phyloP scores from a whole-genome alignment of 2,329 filamentous ascomycete genomes.

The Hymenoscyphus salicellus region DNA sequence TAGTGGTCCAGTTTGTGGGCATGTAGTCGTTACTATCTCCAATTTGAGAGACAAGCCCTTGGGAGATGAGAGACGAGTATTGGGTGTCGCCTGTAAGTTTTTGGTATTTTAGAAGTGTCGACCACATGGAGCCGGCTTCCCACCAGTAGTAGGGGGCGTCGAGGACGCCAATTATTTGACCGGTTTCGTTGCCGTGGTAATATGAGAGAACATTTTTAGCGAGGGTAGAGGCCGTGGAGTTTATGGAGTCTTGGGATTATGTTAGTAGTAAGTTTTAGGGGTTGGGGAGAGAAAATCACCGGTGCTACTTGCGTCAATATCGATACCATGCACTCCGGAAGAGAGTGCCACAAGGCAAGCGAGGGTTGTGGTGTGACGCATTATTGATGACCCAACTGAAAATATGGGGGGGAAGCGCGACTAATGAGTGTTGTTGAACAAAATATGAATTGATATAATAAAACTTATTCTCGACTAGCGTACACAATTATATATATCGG shows the following conservation, averaged over 20 bases:
- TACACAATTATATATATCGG: too few relatives aligned
- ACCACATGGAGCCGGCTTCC: slow-evolving; percentile 68
- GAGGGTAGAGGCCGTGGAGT: slow-evolving; percentile 21
- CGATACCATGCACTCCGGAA: neutral
- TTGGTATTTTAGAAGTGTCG: slow-evolving; percentile 67
- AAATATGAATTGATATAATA: too few relatives aligned
- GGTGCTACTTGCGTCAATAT: neutral
- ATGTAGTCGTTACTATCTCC: slow-evolving; percentile 59
- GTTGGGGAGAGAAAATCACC: neutral
- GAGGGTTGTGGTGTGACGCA: neutral
- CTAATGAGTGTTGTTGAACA: too few relatives aligned
- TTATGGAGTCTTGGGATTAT: slow-evolving; percentile 25
- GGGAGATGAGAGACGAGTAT: slow-evolving; percentile 58
- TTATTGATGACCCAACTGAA: neutral
- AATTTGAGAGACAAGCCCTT: slow-evolving; percentile 57
- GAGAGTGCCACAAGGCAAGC: neutral
- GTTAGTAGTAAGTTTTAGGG: neutral
- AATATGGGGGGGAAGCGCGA: neutral
- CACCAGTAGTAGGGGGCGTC: slow-evolving; percentile 52
- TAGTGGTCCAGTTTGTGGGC: slow-evolving; percentile 57
- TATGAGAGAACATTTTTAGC: slow-evolving; percentile 20
- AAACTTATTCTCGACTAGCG: too few relatives aligned
- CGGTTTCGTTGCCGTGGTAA: slow-evolving; percentile 23
- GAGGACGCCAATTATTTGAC: slow-evolving; percentile 18
- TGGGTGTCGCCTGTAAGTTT: slow-evolving; percentile 56